Conservation (phyloP, 2,329 filamentous ascomycete species). For the Chalaropsis thielavioides region DNA sequence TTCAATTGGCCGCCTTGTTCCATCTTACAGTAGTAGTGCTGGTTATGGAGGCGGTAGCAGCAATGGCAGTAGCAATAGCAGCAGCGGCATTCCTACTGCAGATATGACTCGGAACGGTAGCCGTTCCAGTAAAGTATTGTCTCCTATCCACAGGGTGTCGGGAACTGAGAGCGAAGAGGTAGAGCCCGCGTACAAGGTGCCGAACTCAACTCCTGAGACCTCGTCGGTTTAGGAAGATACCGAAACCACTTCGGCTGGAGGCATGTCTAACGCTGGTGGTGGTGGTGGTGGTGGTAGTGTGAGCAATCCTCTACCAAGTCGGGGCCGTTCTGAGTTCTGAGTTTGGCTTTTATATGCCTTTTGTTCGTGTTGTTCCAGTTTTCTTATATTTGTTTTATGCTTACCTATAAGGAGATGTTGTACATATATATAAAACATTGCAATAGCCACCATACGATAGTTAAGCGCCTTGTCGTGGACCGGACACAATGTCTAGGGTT, state of each 20-base stretch:
- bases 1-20: conserved; percentile 11
- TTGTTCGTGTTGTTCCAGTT: background rate
- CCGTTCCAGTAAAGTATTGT: background rate
- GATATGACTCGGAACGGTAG: background rate
- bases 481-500: background rate
- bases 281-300: background rate
- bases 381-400: background rate
- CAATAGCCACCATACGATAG: background rate
- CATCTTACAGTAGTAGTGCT: background rate
- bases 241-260: background rate
- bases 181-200: background rate
- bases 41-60: background rate
- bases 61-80: background rate
- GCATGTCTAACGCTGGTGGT: background rate
- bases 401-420: background rate
- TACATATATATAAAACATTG: background rate
- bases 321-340: background rate
- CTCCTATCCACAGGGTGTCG: background rate
- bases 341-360: background rate
- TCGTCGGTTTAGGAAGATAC: background rate
- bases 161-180: background rate
- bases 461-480: background rate
- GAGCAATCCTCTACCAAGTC: background rate
- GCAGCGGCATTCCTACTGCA: background rate
- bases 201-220: background rate